Base-by-base conservation (phyloP, 2,329 filamentous ascomycete species). In the Talaromyces sp. region DNA sequence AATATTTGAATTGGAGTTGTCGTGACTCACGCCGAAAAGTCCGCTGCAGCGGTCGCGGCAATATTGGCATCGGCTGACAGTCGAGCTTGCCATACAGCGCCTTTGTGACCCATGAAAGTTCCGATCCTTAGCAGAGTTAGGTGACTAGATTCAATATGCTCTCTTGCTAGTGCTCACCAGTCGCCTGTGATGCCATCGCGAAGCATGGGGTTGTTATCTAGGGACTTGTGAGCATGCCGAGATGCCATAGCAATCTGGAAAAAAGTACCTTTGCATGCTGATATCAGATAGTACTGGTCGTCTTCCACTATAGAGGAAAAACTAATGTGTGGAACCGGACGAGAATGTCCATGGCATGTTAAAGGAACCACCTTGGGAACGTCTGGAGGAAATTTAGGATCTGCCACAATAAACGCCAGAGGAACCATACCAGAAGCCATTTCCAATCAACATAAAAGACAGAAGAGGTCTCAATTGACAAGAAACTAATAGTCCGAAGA, bases 201-300 rank as follows among this genome's bases (percentile, higher is more conserved):
- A 68, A 99, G 89, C 93, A 98, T 98, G 56, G 95, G 95, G 74
- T 98, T 98, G 71, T 93, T 93, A 81, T 99, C 95, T 93, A 75
- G 59, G 62, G 62, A 51, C 19, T 69, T 35, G 21, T 56, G 26
- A 57, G 13, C 66, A 60, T 24, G 32, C 58, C 29, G 56, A 19
- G 58, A 43, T 14, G 14, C 21, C 50, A 27, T 24, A 50, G 21
- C 21, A 14, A 58, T 56, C 55, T 8, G 29, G 52, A 46, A 46
- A 55, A 60, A 54, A 60, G 58, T 71, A 91, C 89, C 89, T 82
- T 96, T 96, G 82, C 91, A 95, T 66, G 93, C 92, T 27, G 93
- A 96, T 65, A 97, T 93, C 71, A 97, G 83, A 75, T 95, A 96
- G 77, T 95, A 97, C 65, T 88, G 85, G 64, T 91, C 90, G 66